A percentile compares a stretch with the other conserved stretches of the same genome.
These are phyloP conservation scores for Epichloe elymi DNA, from an alignment of 2,329 filamentous ascomycete genomes.

Conservation along the genomic window DNA sequence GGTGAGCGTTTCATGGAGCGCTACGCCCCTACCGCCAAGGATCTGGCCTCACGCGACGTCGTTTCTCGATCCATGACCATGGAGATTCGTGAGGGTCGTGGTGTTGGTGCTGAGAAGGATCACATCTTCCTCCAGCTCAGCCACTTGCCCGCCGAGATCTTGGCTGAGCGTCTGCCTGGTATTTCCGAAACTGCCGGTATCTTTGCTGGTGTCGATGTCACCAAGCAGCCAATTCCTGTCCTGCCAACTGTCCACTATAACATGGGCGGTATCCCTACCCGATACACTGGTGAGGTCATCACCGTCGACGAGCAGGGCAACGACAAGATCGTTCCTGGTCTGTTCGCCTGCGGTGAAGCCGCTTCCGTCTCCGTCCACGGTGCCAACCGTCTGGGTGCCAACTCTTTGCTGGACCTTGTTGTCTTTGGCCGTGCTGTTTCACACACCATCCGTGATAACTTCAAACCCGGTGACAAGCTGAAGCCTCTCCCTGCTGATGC, in stretches of 20 bases:
- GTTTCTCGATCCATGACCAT: slow-evolving; percentile 97
- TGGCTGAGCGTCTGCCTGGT: slow-evolving; percentile 92
- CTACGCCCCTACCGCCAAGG: slow-evolving; percentile 94
- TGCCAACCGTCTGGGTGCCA: slow-evolving; percentile 93
- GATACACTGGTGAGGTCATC: slow-evolving; percentile 92
- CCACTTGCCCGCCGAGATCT: slow-evolving; percentile 81
- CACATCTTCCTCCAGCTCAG: slow-evolving; percentile 98
- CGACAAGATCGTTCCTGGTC: slow-evolving; percentile 85
- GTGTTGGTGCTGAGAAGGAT: slow-evolving; percentile 93
- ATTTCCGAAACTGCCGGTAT: slow-evolving; percentile 98
- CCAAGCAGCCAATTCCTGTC: slow-evolving; percentile 92
- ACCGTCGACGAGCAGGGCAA: slow-evolving; percentile 76
- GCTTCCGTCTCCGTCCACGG: slow-evolving; percentile 97
- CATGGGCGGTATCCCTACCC: slow-evolving; percentile 98
- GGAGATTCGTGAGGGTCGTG: slow-evolving; percentile 93
- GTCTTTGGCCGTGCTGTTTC: slow-evolving; percentile 96
- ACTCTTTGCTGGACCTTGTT: slow-evolving; percentile 93
- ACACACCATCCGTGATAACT: slow-evolving; percentile 92
- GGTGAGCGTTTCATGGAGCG: slow-evolving; percentile 99
- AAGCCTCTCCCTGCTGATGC: slow-evolving; percentile 73
- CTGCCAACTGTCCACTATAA: slow-evolving; percentile 98
- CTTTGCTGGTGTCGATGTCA: slow-evolving; percentile 92
- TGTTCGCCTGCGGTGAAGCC: slow-evolving; percentile 94
- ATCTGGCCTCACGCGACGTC: slow-evolving; percentile 91
- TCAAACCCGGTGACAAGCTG: slow-evolving; percentile 68